Evolutionary conservation across 2,329 filamentous ascomycete species (phyloP), one percentile per base, ranked within the genome.

Genomic region (Sporothrix phasma): DNA sequence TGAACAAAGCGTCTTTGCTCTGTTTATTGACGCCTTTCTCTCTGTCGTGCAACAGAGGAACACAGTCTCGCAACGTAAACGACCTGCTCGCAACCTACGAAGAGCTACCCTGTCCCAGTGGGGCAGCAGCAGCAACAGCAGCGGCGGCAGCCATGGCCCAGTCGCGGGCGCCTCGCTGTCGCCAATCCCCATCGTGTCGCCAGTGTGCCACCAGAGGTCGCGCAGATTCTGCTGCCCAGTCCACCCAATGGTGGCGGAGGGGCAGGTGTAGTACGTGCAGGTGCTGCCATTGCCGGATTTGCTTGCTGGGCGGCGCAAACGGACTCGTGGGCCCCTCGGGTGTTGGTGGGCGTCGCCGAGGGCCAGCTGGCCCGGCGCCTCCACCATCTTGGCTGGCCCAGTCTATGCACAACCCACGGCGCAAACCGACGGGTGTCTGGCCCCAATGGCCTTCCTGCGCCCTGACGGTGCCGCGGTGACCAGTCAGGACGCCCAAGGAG

Each of bases 151-250:
- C 43, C 41, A 22, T 24, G 34, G 61, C 17, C 19, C 15, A 17
- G 43, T 11, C 17, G 58, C 45, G 11, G 43, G 41, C 10, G 26
- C 31, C n/a, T 19, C 39, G 46, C 56, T 51, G 41, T 45, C 51
- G 34, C 59, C 58, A 37, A 43, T 64, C 22, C 60, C 64, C 45
- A 54, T 37, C 47, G 68, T 71, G 43, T 68, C 67, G 37, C 83
- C 81, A 85, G 81, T 65, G 77, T 87, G 2, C 84, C 84, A 62
- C 84, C 84, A 4, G 75, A 78, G 62, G 79, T 87, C 69, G 80
- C 83, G 65, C 77, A 81, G 66, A 80, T 87, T 65, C 79, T 87
- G 5, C 64, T 62, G n/a, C 62, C 60, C 31, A 37, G 46, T 17
- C 39, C 41, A 8, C 39, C 45, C 24, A 17, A 43, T 47, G 60